Conservation (phyloP, 306 rosid genomes). For the Begonia loranthoides region DNA sequence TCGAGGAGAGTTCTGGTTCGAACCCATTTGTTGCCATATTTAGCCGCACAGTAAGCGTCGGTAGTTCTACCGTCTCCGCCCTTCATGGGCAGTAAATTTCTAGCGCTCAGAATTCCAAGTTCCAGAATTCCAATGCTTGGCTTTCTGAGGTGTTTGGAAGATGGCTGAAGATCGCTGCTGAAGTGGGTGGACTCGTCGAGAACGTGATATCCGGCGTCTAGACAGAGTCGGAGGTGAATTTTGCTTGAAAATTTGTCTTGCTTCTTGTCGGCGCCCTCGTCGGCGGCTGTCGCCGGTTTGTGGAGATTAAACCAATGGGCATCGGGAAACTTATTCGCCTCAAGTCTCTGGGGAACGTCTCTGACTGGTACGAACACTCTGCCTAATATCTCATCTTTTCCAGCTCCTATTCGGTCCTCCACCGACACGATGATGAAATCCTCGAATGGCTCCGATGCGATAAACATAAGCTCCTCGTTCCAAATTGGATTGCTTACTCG, state of each 20-base stretch:
- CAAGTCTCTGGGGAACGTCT: conserved; percentile 30
- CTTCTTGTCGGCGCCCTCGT: conserved; percentile 45
- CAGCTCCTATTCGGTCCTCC: conserved; percentile 51
- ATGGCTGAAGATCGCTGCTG: conserved; percentile 92
- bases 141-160: conserved; percentile 54
- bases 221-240: conserved; percentile 56
- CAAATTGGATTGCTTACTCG: conserved; percentile 42
- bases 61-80: conserved; percentile 50
- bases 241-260: conserved; percentile 88
- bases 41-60: conserved; percentile 88
- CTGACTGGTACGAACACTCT: conserved; percentile 41
- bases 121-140: conserved; percentile 67
- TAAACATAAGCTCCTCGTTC: conserved; percentile 84
- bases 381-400: conserved; percentile 50
- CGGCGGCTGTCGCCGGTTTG: conserved; percentile 25
- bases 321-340: conserved; percentile 49
- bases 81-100: conserved; percentile 75
- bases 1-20: conserved; percentile 77
- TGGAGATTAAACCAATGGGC: conserved; percentile 65
- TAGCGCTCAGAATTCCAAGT: conserved; percentile 79
- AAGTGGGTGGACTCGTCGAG: conserved; percentile 88
- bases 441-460: conserved; percentile 85
- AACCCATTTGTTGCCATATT: conserved; percentile 94
- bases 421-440: conserved; percentile 46
- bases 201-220: conserved; percentile 79